These are phyloP conservation scores for Russula sp. DNA, from an alignment of 768 basidiomycete species.

Conservation along the genomic window DNA sequence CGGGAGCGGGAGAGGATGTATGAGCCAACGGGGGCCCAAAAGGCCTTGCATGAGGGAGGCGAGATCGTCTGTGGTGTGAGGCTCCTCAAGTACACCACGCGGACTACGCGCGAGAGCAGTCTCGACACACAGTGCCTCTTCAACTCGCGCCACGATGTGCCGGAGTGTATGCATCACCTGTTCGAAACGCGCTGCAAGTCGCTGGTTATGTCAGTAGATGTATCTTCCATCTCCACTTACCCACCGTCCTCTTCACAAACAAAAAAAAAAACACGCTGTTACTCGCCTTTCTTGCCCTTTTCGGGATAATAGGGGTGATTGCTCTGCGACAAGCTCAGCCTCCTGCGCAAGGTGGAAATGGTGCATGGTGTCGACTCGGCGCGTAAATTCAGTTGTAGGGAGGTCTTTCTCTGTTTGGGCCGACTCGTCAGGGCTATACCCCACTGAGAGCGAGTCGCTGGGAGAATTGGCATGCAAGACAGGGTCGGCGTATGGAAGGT, in stretches of 20 bases:
- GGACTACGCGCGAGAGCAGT: background rate
- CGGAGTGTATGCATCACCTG: slow-evolving; percentile 7
- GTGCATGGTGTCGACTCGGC: background rate
- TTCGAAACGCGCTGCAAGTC: background rate
- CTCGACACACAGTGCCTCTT: slow-evolving; percentile 1
- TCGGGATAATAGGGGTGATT: background rate
- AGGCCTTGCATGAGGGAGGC: slow-evolving; percentile 12
- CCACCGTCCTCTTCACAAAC: background rate
- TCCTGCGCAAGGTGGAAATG: background rate
- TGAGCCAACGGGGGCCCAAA: background rate
- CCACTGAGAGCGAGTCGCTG: background rate
- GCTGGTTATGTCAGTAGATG: background rate
- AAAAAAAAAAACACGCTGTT: background rate
- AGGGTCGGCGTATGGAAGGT: background rate
- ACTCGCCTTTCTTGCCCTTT: background rate
- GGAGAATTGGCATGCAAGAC: slow-evolving; percentile 1
- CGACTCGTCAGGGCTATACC: background rate
- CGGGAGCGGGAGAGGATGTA: background rate
- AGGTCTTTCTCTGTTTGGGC: background rate
- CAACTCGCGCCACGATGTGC: slow-evolving; percentile 12
- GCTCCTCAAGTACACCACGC: slow-evolving; percentile 15
- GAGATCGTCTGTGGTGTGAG: slow-evolving; percentile 2
- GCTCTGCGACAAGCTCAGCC: slow-evolving; percentile 1
- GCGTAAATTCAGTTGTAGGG: background rate
- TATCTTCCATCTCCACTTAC: background rate